Conservation (phyloP, 225 moss, liverwort and hornwort species). For the Antitrichia curtipendula region DNA sequence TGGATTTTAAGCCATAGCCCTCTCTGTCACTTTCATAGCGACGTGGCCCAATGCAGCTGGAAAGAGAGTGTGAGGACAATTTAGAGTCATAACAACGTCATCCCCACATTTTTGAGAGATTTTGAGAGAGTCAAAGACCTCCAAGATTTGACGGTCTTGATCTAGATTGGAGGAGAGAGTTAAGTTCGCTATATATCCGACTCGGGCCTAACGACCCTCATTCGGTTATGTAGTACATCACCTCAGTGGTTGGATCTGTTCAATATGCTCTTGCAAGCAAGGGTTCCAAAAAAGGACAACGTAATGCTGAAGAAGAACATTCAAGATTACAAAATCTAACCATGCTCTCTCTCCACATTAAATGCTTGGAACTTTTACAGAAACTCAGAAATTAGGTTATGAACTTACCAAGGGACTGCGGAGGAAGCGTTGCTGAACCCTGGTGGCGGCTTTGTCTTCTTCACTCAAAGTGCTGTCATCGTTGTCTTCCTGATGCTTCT, state of each 20-base stretch:
- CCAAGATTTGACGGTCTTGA: not conserved
- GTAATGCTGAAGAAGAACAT: not conserved
- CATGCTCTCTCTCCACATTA: not conserved
- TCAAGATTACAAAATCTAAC: not conserved
- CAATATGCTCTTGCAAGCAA: not conserved
- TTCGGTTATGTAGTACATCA: not conserved
- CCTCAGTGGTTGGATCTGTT: not conserved
- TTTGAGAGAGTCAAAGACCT: not conserved
- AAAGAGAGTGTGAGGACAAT: not conserved
- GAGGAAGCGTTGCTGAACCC: slow-evolving; percentile 20
- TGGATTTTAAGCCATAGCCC: not conserved
- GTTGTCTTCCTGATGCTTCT: not conserved
- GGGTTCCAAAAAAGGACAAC: not conserved
- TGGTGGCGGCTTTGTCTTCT: slow-evolving; percentile 7
- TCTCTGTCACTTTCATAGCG: not conserved
- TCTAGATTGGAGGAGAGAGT: not conserved
- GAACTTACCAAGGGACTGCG: slow-evolving; percentile 9
- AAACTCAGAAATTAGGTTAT: not conserved
- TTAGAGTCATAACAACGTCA: not conserved
- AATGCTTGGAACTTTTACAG: not conserved
- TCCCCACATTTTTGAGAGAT: not conserved
- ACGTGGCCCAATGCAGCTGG: not conserved
- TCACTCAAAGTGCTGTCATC: slow-evolving; percentile 4
- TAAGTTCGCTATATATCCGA: not conserved
- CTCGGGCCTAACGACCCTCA: not conserved